These are phyloP conservation scores for Pichia inconspicua DNA, from an alignment of 1,139 yeast species.

Conservation along the genomic window DNA sequence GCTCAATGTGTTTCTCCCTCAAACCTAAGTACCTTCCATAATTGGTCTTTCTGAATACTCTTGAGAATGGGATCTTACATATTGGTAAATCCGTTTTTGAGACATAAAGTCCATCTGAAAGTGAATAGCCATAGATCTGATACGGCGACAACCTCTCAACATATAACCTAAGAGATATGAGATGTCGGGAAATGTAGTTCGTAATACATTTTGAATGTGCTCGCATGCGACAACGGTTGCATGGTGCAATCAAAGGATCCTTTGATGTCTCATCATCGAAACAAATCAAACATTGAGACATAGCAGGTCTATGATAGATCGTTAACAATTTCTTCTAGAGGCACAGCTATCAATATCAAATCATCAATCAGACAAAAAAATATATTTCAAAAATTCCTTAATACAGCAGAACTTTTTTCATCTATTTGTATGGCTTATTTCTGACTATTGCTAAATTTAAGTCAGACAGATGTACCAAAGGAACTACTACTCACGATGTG, in stretches of 20 bases:
- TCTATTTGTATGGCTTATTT: too few species aligned
- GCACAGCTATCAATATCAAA: too few species aligned
- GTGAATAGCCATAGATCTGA: background rate
- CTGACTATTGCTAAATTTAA: too few species aligned
- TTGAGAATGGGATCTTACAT: background rate
- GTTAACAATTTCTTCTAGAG: too few species aligned
- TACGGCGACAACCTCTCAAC: background rate
- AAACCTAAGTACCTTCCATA: background rate
- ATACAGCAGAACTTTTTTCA: too few species aligned
- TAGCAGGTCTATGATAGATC: background rate
- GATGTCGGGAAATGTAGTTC: slow-evolving; percentile 5
- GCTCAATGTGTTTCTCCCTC: background rate
- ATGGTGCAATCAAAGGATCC: slow-evolving; percentile 6
- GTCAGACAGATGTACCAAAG: too few species aligned
- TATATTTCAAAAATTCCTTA: too few species aligned
- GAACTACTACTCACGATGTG: too few species aligned
- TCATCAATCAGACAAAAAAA: too few species aligned
- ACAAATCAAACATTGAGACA: slow-evolving; percentile 7
- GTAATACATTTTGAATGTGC: slow-evolving; percentile 7
- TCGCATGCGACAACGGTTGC: slow-evolving; percentile 2
- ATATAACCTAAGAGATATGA: slow-evolving; percentile 3
- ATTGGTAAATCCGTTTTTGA: background rate
- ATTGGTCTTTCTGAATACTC: background rate
- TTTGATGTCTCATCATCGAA: slow-evolving; percentile 3
- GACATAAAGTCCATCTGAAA: background rate